A percentile compares a stretch with the other conserved stretches of the same genome.
Conservation (phyloP, 768 basidiomycete genomes). For the Asterophora lycoperdoides region DNA sequence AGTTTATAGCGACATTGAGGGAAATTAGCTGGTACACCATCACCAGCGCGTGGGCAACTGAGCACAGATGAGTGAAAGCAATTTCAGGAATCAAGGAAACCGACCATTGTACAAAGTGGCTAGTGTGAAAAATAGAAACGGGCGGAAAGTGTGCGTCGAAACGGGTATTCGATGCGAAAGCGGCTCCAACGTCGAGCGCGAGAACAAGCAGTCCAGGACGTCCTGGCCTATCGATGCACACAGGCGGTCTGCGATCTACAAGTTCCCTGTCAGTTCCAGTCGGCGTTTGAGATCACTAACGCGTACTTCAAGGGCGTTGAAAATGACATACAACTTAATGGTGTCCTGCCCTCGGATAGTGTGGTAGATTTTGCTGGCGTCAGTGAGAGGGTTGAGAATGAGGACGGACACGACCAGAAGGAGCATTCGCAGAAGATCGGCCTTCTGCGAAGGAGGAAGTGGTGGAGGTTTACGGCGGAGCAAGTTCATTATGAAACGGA, state of each 20-base stretch:
- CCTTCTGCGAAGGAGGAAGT: slow-evolving; percentile 85
- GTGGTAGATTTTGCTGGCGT: slow-evolving; percentile 97
- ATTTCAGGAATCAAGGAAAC: slow-evolving; percentile 19
- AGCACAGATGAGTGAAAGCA: neutral
- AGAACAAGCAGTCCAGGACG: slow-evolving; percentile 93
- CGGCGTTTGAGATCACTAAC: neutral
- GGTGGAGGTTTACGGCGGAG: slow-evolving; percentile 47
- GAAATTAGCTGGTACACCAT: slow-evolving; percentile 95
- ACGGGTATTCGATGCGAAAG: slow-evolving; percentile 60
- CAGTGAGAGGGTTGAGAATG: slow-evolving; percentile 78
- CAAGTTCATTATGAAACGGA: slow-evolving; percentile 48
- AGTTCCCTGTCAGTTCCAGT: slow-evolving; percentile 5
- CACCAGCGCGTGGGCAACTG: slow-evolving; percentile 87
- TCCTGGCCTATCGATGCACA: slow-evolving; percentile 98
- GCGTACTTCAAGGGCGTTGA: slow-evolving; percentile 93
- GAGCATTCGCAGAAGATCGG: slow-evolving; percentile 80
- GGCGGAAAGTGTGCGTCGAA: slow-evolving; percentile 65
- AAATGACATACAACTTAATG: slow-evolving; percentile 98
- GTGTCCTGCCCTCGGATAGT: slow-evolving; percentile 97
- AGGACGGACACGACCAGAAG: slow-evolving; percentile 71
- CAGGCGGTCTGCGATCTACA: slow-evolving; percentile 87
- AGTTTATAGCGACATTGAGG: slow-evolving; percentile 96
- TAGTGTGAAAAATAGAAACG: slow-evolving; percentile 79
- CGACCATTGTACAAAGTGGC: slow-evolving; percentile 80
- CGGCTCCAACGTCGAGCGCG: slow-evolving; percentile 80